Percentiles rank a stretch among this genome's conserved stretches.
These are phyloP conservation scores for Flaveria brownii DNA, from an alignment of 129 eudicot genomes.

Conservation along the genomic window DNA sequence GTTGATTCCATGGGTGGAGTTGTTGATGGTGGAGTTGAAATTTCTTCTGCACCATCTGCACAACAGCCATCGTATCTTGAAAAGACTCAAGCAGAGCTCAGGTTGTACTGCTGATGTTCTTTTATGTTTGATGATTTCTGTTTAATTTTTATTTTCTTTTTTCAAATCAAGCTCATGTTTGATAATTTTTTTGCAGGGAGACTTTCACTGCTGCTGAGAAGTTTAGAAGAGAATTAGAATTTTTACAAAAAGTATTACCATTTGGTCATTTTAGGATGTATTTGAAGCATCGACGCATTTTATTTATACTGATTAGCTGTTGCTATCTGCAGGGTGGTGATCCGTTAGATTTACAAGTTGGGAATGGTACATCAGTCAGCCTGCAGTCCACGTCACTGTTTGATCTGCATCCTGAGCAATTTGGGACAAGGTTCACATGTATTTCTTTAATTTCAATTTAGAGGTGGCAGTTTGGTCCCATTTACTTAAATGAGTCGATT, in stretches of 20 bases:
- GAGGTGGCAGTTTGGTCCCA: conserved; percentile 6
- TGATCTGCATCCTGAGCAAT: conserved; percentile 64
- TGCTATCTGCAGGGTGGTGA: conserved; percentile 77
- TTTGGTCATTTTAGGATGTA: conserved; percentile 3
- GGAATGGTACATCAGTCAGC: conserved; percentile 67
- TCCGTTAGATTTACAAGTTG: conserved; percentile 72
- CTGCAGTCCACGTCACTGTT: conserved; percentile 84
- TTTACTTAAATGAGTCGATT: not conserved
- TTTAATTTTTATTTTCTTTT: not conserved
- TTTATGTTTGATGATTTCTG: conserved; percentile 16
- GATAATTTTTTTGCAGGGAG: conserved; percentile 52
- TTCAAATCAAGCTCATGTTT: conserved; percentile 8
- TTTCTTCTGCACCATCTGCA: conserved; percentile 70
- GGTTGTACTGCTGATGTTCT: conserved; percentile 45
- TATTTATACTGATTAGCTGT: conserved; percentile 22
- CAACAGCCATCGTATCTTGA: conserved; percentile 65
- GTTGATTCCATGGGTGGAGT: conserved; percentile 98
- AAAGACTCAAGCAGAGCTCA: conserved; percentile 77
- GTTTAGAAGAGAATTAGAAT: conserved; percentile 81
- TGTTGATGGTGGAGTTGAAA: conserved; percentile 79
- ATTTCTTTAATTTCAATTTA: not conserved
- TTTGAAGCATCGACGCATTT: conserved; percentile 7
- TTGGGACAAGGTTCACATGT: conserved; percentile 64
- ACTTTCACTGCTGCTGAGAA: conserved; percentile 69
- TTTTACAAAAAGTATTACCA: conserved; percentile 79